Evolutionary conservation across 768 basidiomycete genomes (phyloP), one percentile per base, ranked within the genome.

Genomic region (Pleurotus salmoneostramineus): DNA sequence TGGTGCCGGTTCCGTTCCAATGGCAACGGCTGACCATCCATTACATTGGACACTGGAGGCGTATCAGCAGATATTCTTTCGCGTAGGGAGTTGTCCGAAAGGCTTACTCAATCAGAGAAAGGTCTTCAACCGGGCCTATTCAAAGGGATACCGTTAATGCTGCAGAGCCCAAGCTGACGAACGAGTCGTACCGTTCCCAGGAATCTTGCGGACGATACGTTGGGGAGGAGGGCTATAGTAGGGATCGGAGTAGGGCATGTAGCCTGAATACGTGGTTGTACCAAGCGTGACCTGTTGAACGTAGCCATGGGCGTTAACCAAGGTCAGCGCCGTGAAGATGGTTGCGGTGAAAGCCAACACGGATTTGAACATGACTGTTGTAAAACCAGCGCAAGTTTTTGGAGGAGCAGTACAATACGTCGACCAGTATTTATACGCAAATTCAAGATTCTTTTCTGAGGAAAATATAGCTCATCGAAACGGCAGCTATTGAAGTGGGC

Each of bases 121-220:
- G 48, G 61, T 77, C 72, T 3, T 64, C 66, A 14, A 76, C 70
- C 8, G 76, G 76, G 8, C 76, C 75, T 72, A 49, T 45, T 8
- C 1, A 51, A 50, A 27, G 14, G 32, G 36, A 42, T 15, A 48
- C 11, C 21, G 34, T 44, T 37, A 14, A 31, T 14, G 11, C 12
- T 46, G 36, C 5, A 8, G 21, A n/a, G 1, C 17, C 36, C 31
- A 57, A 32, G n/a, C 14, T 31, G 27, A 15, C 11, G 15, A 6
- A 21, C 32, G 15, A 34, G 15, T 61, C 67, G 49, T 42, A 74
- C 75, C 73, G 46, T 76, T 76, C 58, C 75, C 72, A 40, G 75
- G 76, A 35, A 79, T 72, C n/a, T 65, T 64, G 8, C 77, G 72
- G 55, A 79, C 70, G 61, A 79, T 77, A 8, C 77, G 66, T 40